These are phyloP conservation scores for Trichoderma simmonsii DNA, from an alignment of 2,329 filamentous ascomycete genomes.

Conservation along the genomic window DNA sequence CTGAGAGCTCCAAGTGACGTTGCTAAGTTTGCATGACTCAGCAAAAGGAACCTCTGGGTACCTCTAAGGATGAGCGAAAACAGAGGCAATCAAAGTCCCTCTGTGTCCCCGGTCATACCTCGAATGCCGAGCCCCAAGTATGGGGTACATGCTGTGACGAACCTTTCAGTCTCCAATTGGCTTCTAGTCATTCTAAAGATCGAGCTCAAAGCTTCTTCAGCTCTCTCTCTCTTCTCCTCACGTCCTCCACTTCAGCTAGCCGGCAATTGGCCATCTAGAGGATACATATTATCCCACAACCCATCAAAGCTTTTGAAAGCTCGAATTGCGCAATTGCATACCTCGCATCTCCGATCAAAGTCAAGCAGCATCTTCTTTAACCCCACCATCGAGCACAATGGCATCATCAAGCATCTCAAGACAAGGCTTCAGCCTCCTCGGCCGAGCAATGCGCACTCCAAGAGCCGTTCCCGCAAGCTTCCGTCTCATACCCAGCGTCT, in stretches of 20 bases:
- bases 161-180: background rate
- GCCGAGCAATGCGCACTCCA: constrained; percentile 32
- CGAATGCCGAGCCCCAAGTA: constrained; percentile 2
- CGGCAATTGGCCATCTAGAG: background rate
- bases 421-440: constrained; percentile 32
- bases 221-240: background rate
- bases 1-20: constrained; percentile 2
- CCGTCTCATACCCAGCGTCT: constrained; percentile 21
- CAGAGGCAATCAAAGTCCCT: background rate
- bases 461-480: constrained; percentile 25
- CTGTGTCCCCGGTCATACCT: background rate
- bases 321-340: background rate
- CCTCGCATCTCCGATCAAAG: background rate
- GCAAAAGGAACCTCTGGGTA: background rate
- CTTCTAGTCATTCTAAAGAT: background rate
- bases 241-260: background rate
- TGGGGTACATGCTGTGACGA: constrained; percentile 15
- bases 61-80: background rate
- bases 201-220: constrained; percentile 11
- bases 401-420: constrained; percentile 30
- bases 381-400: background rate
- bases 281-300: background rate
- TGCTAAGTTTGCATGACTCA: background rate
- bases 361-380: background rate
- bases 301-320: background rate